Percentiles rank a stretch among this genome's conserved stretches.
These are phyloP conservation scores for Gracilaria caudata DNA, from an alignment of 23 red algal species.

Conservation along the genomic window DNA sequence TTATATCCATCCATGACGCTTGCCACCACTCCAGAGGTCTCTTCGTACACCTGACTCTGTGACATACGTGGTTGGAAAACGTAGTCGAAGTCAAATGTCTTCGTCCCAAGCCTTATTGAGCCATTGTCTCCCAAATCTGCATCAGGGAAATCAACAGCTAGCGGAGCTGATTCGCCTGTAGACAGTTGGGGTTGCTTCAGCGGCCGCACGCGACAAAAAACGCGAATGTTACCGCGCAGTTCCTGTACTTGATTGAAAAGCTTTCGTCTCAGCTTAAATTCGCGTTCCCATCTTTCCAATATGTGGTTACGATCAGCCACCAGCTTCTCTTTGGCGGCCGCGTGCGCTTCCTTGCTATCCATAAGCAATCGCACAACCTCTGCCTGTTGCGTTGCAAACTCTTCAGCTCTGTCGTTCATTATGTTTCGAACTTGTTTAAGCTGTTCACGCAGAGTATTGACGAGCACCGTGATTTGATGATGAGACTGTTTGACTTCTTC, in stretches of 20 bases:
- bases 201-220: conserved; percentile 94
- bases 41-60: conserved; percentile 85
- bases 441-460: conserved; percentile 35
- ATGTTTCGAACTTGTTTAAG: conserved; percentile 26
- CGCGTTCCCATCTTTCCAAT: conserved; percentile 56
- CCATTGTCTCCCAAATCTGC: conserved; percentile 44
- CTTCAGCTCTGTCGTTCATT: conserved; percentile 53
- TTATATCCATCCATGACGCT: conserved; percentile 93
- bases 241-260: conserved; percentile 96
- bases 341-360: conserved; percentile 50
- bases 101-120: conserved; percentile 41
- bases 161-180: conserved; percentile 1
- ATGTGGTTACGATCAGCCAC: conserved; percentile 17
- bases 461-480: conserved; percentile 27
- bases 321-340: conserved; percentile 31
- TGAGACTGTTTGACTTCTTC: conserved; percentile 20
- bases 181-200: conserved; percentile 25
- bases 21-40: conserved; percentile 85
- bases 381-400: conserved; percentile 39
- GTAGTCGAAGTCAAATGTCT: conserved; percentile 91
- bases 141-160: conserved; percentile 45
- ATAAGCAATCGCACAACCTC: conserved; percentile 57
- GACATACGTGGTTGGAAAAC: conserved; percentile 70
- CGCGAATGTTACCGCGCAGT: conserved; percentile 97
- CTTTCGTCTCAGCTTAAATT: conserved; percentile 83